These are phyloP conservation scores for Pichia heedii DNA, from an alignment of 805 yeast species.

Conservation along the genomic window DNA sequence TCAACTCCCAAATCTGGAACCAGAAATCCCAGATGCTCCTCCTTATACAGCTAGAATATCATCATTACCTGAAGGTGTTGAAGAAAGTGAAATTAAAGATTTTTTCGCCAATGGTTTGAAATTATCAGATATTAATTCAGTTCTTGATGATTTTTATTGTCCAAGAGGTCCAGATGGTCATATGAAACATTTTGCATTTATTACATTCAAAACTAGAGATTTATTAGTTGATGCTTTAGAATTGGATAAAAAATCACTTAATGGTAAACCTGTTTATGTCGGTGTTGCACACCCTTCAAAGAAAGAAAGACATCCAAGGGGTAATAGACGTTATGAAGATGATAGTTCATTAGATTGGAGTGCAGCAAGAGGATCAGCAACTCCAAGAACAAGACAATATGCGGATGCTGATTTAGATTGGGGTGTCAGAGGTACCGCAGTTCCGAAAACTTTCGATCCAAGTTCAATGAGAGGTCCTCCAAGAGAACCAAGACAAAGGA, in stretches of 20 bases:
- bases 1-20: conserved; percentile 10
- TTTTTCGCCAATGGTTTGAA: conserved; percentile 50
- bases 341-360: conserved; percentile 54
- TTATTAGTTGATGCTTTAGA: conserved; percentile 43
- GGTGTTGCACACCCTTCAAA: conserved; percentile 53
- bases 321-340: conserved; percentile 1
- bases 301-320: conserved; percentile 26
- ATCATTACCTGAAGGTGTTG: conserved; percentile 75
- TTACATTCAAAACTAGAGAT: conserved; percentile 39
- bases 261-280: conserved; percentile 43
- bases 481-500: conserved; percentile 9
- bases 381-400: background rate
- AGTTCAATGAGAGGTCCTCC: background rate
- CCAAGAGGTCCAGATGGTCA: conserved; percentile 64
- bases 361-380: conserved; percentile 33
- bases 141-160: conserved; percentile 56
- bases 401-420: background rate
- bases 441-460: background rate
- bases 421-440: conserved; percentile 22
- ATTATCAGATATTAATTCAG: conserved; percentile 39
- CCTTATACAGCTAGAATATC: conserved; percentile 88
- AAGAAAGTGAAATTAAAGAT: conserved; percentile 52
- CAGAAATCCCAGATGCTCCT: conserved; percentile 75
- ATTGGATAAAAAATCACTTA: conserved; percentile 35
- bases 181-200: conserved; percentile 49